These are phyloP conservation scores for Flueggea neowawraea DNA, from an alignment of 441 rosid genomes.

Conservation along the genomic window DNA sequence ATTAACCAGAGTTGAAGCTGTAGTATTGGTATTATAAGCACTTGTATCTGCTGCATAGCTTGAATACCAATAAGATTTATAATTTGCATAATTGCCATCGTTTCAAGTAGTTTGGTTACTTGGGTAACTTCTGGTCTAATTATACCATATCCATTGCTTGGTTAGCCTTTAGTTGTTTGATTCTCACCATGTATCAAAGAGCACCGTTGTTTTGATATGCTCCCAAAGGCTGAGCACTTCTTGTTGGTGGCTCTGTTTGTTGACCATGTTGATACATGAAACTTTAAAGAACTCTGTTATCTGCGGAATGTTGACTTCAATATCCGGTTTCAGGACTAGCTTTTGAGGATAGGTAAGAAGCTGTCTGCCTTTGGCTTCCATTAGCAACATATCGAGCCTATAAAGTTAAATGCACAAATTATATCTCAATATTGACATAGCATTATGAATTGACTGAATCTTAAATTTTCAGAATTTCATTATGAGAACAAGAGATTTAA, in stretches of 20 bases:
- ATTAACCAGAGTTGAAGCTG: slow-evolving; percentile 49
- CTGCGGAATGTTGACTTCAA: slow-evolving; percentile 52
- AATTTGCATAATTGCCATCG: slow-evolving; percentile 66
- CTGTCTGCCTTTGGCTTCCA: slow-evolving; percentile 51
- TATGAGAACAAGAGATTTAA: too few relatives aligned
- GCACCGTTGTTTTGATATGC: slow-evolving; percentile 98
- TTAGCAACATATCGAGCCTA: slow-evolving; percentile 63
- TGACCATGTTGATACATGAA: slow-evolving; percentile 55
- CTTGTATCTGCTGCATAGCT: slow-evolving; percentile 53
- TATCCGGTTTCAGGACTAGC: slow-evolving; percentile 52
- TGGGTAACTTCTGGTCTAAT: slow-evolving; percentile 16
- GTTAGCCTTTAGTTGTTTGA: slow-evolving; percentile 97
- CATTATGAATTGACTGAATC: neutral
- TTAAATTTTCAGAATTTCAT: neutral
- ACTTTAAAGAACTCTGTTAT: slow-evolving; percentile 49
- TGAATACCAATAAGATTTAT: slow-evolving; percentile 65
- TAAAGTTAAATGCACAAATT: slow-evolving; percentile 7
- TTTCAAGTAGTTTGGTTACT: slow-evolving; percentile 30
- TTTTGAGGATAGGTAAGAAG: slow-evolving; percentile 51
- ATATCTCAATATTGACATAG: slow-evolving; percentile 6
- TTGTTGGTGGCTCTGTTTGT: slow-evolving; percentile 41
- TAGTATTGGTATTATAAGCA: slow-evolving; percentile 49
- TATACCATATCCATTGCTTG: slow-evolving; percentile 68
- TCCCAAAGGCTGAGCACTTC: slow-evolving; percentile 67
- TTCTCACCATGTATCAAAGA: slow-evolving; percentile 98